Evolutionary conservation across 225 moss, liverwort and hornwort genomes (phyloP), one percentile per base, ranked within the genome.

Genomic region (Polytrichum formosum): DNA sequence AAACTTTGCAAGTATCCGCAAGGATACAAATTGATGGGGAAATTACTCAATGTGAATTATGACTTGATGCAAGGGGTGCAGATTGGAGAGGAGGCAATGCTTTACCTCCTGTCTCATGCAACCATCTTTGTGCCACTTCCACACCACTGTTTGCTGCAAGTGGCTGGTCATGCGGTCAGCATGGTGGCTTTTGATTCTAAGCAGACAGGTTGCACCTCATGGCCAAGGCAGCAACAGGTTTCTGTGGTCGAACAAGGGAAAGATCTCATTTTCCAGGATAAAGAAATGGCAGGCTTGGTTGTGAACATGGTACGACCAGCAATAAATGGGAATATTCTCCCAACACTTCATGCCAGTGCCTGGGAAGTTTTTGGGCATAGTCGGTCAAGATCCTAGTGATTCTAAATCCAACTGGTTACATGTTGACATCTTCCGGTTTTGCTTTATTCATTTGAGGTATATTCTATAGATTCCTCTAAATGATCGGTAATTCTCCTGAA

Each of bases 31-130:
- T 26, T 0, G 4, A 46, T 46, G 46, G 46, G 26, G 71, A 70
- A 76, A 65, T 16, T 26, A 76, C 30, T 63, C 60, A 35, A 35
- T 73, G 37, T 66, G 73, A 20, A n/a, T 72, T 56, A 46, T 65
- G 17, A 69, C 63, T 46, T 79, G 74, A 28, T 80, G 67, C 2
- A 74, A 22, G 65, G 35, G 69, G 72, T 78, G 72, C 92, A 97
- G 96, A 83, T 98, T 63, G 97, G 97, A 74, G 94, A 94, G 73
- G 78, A 81, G 77, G 76, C 88, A 59, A 98, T 98, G 97, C 91
- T 98, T 19, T 82, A 91, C 70, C 61, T 94, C 64, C 85, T 97
- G 54, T 88, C 88, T 29, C 80, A 98, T 87, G 80, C 87, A 70
- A 83, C 91, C 58, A 79, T 98, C 62, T 98, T 98, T 75, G 82